Evolutionary conservation across 169 alveolate species (phyloP).

Genomic region (Plasmodium ovale): DNA sequence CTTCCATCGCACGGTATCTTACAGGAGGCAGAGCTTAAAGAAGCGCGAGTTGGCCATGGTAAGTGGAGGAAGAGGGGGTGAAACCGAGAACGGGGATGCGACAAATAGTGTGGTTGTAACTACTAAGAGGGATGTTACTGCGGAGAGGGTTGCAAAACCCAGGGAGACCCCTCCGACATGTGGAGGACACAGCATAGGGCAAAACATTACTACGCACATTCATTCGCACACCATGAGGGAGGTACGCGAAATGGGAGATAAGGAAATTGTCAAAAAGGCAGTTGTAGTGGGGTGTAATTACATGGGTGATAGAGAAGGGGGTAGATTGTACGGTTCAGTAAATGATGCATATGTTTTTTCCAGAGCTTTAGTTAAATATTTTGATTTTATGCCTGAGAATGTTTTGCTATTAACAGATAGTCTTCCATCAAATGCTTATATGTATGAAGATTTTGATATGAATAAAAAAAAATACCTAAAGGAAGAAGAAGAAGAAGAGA

Average conservation of each 20-base stretch:
- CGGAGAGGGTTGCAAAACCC: too few relatives aligned
- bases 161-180: too few relatives aligned
- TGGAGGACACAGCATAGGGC: too few relatives aligned
- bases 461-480: slow-evolving; percentile 16
- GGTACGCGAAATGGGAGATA: slow-evolving; percentile 59
- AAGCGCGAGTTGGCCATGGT: slow-evolving; percentile 1
- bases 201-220: too few relatives aligned
- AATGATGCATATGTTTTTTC: slow-evolving; percentile 93
- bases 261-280: slow-evolving; percentile 83
- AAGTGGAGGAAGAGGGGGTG: neutral
- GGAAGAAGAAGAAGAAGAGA: slow-evolving; percentile 30
- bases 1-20: slow-evolving; percentile 48
- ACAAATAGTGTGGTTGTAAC: neutral
- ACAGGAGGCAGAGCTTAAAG: slow-evolving; percentile 29
- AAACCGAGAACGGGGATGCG: neutral
- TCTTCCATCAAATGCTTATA: slow-evolving; percentile 85
- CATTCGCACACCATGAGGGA: too few relatives aligned
- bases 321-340: slow-evolving; percentile 88
- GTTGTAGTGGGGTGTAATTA: slow-evolving; percentile 92
- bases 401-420: slow-evolving; percentile 87
- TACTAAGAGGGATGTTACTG: too few relatives aligned
- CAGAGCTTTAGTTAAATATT: slow-evolving; percentile 85
- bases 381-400: slow-evolving; percentile 87
- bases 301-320: slow-evolving; percentile 78
- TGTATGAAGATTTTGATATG: slow-evolving; percentile 76